Percentiles rank a stretch among this genome's conserved stretches.
Evolutionary conservation across 164 flowering plant genomes (phyloP).

Genomic region (Macadamia tetraphylla): DNA sequence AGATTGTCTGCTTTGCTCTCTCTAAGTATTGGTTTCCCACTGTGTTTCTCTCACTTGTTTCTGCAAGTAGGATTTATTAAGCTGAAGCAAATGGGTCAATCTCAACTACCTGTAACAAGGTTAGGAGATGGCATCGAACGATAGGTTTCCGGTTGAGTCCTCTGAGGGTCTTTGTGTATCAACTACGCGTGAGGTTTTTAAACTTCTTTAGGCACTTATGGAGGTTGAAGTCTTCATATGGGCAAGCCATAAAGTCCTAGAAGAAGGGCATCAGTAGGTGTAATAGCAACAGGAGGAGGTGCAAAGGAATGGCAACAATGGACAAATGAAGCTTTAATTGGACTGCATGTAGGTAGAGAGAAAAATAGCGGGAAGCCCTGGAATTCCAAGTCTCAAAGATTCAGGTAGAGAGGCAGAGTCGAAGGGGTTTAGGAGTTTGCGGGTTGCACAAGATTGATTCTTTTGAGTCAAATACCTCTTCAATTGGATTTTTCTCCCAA

Average conservation of each 20-base stretch:
- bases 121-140: conserved; percentile 3
- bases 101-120: conserved; percentile 6
- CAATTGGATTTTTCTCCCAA: too few relatives aligned
- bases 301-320: too few relatives aligned
- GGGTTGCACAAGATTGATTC: too few relatives aligned
- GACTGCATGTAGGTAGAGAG: conserved; percentile 16
- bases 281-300: background rate
- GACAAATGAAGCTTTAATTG: background rate
- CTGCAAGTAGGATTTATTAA: too few relatives aligned
- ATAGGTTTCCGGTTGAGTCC: conserved; percentile 33
- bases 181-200: conserved; percentile 29
- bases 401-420: too few relatives aligned
- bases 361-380: too few relatives aligned
- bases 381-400: too few relatives aligned
- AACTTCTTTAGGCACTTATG: conserved; percentile 29
- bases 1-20: too few relatives aligned
- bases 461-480: too few relatives aligned
- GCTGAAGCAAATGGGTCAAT: conserved; percentile 1
- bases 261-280: conserved; percentile 12
- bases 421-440: too few relatives aligned
- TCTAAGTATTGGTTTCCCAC: too few relatives aligned
- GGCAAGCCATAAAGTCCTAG: conserved; percentile 17
- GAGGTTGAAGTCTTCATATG: conserved; percentile 27
- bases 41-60: too few relatives aligned
- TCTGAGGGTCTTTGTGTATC: conserved; percentile 31